Conservation (phyloP, 805 yeast species). For the Yamadazyma olivae region DNA sequence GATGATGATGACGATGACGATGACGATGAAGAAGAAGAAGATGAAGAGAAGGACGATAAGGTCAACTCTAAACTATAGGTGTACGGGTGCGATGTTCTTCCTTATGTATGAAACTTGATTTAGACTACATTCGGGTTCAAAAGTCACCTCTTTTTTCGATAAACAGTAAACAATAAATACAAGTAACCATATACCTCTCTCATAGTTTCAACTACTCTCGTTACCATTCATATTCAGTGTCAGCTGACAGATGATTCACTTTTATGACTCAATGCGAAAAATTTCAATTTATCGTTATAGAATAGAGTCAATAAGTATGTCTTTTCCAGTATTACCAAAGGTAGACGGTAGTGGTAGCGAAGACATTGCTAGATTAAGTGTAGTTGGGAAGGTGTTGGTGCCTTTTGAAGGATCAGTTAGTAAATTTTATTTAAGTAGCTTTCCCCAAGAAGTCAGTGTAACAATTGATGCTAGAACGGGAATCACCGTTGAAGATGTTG, state of each 20-base stretch:
- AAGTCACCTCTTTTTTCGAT: too few species aligned
- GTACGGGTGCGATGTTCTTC: too few species aligned
- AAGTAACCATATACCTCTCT: too few species aligned
- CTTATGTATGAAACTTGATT: too few species aligned
- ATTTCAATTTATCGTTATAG: too few species aligned
- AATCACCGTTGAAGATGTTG: slow-evolving; percentile 41
- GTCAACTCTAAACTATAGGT: too few species aligned
- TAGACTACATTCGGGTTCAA: too few species aligned
- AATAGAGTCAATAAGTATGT: slow-evolving; percentile 19
- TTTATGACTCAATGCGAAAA: slow-evolving; percentile 9
- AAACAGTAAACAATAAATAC: too few species aligned
- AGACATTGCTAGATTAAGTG: slow-evolving; percentile 21
- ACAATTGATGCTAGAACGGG: slow-evolving; percentile 26
- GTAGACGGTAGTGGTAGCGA: slow-evolving; percentile 17
- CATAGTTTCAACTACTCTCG: too few species aligned
- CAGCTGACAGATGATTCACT: too few species aligned
- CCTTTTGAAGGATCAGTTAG: slow-evolving; percentile 22
- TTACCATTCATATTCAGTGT: too few species aligned
- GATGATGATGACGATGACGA: slow-evolving; percentile 13
- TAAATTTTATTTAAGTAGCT: slow-evolving; percentile 30
- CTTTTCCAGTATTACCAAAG: slow-evolving; percentile 39
- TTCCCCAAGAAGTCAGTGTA: slow-evolving; percentile 27
- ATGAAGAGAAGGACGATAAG: slow-evolving; percentile 1
- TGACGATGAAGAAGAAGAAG: slow-evolving; percentile 7
- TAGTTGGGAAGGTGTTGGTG: slow-evolving; percentile 33